Conservation (phyloP, 306 rosid species). For the Biancaea sappan region DNA sequence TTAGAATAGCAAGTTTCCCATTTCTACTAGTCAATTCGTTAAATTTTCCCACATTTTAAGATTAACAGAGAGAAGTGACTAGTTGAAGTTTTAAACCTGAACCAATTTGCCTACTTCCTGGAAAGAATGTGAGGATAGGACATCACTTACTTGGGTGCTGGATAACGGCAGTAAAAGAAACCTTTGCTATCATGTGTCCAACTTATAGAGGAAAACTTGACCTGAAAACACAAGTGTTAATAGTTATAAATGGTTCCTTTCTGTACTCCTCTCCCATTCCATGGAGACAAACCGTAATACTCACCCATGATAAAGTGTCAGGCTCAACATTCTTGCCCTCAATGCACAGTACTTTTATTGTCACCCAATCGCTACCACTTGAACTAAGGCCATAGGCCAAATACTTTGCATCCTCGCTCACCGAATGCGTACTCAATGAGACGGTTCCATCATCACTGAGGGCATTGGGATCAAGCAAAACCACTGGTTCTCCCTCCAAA, state of each 20-base stretch:
- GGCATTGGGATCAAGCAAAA: constrained; percentile 83
- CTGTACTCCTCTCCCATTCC: background rate
- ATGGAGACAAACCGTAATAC: constrained; percentile 27
- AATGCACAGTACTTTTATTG: constrained; percentile 62
- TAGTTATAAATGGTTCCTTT: background rate
- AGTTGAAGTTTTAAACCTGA: background rate
- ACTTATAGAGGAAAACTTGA: constrained; percentile 73
- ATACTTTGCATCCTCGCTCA: constrained; percentile 73
- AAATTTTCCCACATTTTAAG: background rate
- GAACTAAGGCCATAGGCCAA: constrained; percentile 86
- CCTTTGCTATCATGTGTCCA: constrained; percentile 95
- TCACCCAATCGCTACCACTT: constrained; percentile 95
- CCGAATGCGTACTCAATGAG: constrained; percentile 51
- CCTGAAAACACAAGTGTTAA: constrained; percentile 57
- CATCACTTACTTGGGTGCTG: constrained; percentile 75
- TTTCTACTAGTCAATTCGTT: background rate
- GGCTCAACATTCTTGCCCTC: constrained; percentile 57
- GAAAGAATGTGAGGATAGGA: constrained; percentile 11
- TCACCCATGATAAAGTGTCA: constrained; percentile 82
- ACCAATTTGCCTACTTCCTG: background rate
- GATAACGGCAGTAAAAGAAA: constrained; percentile 89
- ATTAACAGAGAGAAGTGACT: background rate
- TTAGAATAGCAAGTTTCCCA: constrained; percentile 15
- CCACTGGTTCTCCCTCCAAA: constrained; percentile 64
- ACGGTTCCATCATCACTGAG: constrained; percentile 84